Conservation (phyloP, 495 filamentous ascomycete genomes). For the Friedmanniomyces endolithicus region DNA sequence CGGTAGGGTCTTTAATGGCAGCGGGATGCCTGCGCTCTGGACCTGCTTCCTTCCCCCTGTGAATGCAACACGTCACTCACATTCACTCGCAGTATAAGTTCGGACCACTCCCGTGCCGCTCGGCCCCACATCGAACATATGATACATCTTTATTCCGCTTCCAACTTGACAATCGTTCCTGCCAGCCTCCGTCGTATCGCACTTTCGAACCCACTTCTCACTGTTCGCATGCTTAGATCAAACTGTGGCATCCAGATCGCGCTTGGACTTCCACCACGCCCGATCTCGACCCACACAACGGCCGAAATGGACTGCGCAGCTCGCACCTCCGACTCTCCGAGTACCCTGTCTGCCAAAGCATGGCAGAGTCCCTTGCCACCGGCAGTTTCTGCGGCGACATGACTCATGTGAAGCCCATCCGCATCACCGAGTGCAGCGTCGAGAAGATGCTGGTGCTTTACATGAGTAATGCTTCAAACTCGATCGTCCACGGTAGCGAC, state of each 20-base stretch:
- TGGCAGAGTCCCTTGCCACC: background rate
- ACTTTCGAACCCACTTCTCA: too few species aligned
- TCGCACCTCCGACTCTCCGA: too few species aligned
- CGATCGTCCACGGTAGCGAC: background rate
- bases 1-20: background rate
- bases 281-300: too few species aligned
- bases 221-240: too few species aligned
- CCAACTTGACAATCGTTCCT: too few species aligned
- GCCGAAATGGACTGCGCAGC: too few species aligned
- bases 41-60: background rate
- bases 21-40: background rate
- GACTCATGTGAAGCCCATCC: background rate
- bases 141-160: too few species aligned
- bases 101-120: background rate
- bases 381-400: background rate
- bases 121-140: background rate
- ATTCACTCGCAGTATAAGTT: background rate
- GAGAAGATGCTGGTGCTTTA: background rate
- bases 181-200: too few species aligned
- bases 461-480: background rate
- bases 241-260: too few species aligned
- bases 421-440: background rate
- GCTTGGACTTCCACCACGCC: too few species aligned
- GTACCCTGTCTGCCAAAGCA: background rate
- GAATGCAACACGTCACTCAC: background rate